Evolutionary conservation across 129 eudicot species (phyloP), one percentile per base, ranked within the genome.

Genomic region (Tagetes patula): DNA sequence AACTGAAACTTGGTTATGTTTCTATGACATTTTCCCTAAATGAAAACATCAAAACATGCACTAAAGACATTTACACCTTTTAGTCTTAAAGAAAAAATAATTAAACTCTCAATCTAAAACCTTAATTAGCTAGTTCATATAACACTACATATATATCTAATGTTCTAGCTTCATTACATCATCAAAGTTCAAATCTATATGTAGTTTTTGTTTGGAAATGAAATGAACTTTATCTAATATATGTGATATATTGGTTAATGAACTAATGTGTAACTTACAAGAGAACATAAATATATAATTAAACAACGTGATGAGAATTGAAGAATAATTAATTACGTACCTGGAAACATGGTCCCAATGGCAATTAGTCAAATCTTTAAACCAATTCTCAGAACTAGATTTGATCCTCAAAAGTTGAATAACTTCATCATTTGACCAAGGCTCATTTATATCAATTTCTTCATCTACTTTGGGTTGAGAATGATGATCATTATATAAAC

Each of bases 271-370:
- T 20, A 20, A 20, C 27, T 20, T 20, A 20, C 27, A 20, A 20
- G 27, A 20, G 27, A 20, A 20, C 27, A 20, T 20, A 20, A 20
- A 20, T 20, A 20, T 9, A 8, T 67, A 52, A 52, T 0, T 31
- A 36, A 8, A 14, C n/a, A 76, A 40, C 8, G 65, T 34, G 10
- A 11, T 47, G 65, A 30, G 32, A 30, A 45, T 34, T 2, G 2
- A 7, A 45, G 11, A 56, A 37, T 30, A 20, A 36, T 37, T 45
- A 48, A 48, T 41, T 30, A 40, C 33, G 54, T 79, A 91, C 97
- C 97, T 85, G 46, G 97, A 91, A 73, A 91, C 95, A 70, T 87
- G 91, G 78, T 91, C 91, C 97, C 97, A 91, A 20, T 20, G 27
- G 27, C 27, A 20, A 27, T 54, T 54, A 72, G 86, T 84, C 67